These are phyloP conservation scores for Aspergillus brasiliensis DNA, from an alignment of 2,329 filamentous ascomycete genomes.

Conservation along the genomic window DNA sequence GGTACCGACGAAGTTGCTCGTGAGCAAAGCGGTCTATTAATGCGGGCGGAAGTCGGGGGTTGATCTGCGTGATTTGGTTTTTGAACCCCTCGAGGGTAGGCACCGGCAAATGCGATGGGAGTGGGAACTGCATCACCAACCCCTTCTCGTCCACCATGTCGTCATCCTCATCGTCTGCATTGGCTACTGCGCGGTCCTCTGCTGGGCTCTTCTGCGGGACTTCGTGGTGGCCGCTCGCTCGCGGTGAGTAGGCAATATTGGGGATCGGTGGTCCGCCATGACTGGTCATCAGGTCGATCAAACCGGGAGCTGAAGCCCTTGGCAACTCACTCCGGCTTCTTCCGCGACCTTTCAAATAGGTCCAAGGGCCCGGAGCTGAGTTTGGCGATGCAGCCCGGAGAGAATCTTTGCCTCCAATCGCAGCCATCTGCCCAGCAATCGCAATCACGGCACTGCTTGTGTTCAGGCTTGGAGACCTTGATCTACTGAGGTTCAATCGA, in stretches of 20 bases:
- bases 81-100: constrained; percentile 77
- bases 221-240: constrained; percentile 25
- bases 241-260: constrained; percentile 51
- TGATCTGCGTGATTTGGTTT: constrained; percentile 70
- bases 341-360: constrained; percentile 49
- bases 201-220: constrained; percentile 15
- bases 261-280: constrained; percentile 62
- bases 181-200: constrained; percentile 24
- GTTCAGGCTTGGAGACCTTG: constrained; percentile 43
- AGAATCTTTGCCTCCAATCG: constrained; percentile 57
- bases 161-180: constrained; percentile 59
- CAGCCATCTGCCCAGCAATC: constrained; percentile 49
- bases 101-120: constrained; percentile 67
- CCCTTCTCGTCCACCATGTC: constrained; percentile 61
- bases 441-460: constrained; percentile 46
- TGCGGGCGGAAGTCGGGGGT: constrained; percentile 68
- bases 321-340: constrained; percentile 62
- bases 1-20: constrained; percentile 79
- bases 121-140: constrained; percentile 62
- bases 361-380: constrained; percentile 45
- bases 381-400: constrained; percentile 52
- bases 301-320: constrained; percentile 44
- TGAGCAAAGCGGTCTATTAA: constrained; percentile 80
- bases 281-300: constrained; percentile 58
- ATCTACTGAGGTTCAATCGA: constrained; percentile 41